These are phyloP conservation scores for Paecilomyces dactylethromorphus DNA, from an alignment of 2,329 filamentous ascomycete genomes.

Conservation along the genomic window DNA sequence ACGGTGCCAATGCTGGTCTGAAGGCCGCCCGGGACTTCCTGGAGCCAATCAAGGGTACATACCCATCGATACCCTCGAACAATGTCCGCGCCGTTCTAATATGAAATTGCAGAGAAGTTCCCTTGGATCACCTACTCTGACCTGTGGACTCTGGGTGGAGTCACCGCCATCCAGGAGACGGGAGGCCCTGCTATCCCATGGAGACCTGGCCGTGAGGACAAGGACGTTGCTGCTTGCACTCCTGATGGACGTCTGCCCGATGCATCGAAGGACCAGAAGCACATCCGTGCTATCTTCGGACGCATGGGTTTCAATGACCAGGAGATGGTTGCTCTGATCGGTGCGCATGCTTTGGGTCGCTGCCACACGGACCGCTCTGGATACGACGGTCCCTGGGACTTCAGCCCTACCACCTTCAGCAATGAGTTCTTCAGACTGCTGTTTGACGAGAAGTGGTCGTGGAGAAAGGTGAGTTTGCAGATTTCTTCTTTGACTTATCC, in stretches of 20 bases:
- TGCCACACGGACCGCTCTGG: conserved; percentile 86
- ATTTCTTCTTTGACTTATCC: not conserved
- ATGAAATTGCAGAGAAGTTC: conserved; percentile 55
- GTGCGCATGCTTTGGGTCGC: conserved; percentile 81
- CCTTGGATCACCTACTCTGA: conserved; percentile 97
- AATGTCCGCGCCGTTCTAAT: conserved; percentile 3
- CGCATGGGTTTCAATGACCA: conserved; percentile 98
- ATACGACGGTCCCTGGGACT: conserved; percentile 85
- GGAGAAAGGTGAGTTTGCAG: conserved; percentile 52
- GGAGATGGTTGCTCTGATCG: conserved; percentile 85
- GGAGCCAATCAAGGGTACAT: conserved; percentile 75
- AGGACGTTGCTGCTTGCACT: conserved; percentile 76
- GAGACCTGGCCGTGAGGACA: conserved; percentile 78
- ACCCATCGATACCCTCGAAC: not conserved
- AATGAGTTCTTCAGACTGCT: conserved; percentile 93
- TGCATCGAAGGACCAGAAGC: conserved; percentile 66
- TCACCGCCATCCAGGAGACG: conserved; percentile 90
- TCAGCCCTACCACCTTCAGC: conserved; percentile 82
- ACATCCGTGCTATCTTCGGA: conserved; percentile 86
- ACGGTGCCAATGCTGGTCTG: conserved; percentile 91
- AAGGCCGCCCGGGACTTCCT: conserved; percentile 84
- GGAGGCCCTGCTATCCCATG: conserved; percentile 81
- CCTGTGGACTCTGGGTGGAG: conserved; percentile 87
- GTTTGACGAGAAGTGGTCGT: conserved; percentile 85
- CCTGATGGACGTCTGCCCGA: conserved; percentile 90